Base-by-base conservation (phyloP, 1,139 yeast genomes). In the Candida dubliniensis region DNA sequence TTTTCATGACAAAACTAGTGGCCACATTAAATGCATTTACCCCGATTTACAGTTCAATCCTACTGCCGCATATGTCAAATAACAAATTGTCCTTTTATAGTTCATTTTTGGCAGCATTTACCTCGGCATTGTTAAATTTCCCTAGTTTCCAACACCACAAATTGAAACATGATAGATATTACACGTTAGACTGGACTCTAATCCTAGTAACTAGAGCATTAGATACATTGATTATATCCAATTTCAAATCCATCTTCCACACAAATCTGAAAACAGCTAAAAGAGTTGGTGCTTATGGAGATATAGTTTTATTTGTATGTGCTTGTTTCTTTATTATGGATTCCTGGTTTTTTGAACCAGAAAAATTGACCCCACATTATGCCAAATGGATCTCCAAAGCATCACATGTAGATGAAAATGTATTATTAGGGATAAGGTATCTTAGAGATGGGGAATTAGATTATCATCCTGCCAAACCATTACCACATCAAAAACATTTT, bases 311-410 rank as follows among this genome's bases (percentile, higher is more conserved):
- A 50, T 60, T 48, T 57, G 59, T 50, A 44, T 58, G 32, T 14
- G 53, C 50, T 34, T 59, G 46, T 53, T 61, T 51, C 42, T 54
- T 66, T 24, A 66, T 71, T 39, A 71, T 71, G 75, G 65, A 59
- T 48, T 46, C 63, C 26, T 71, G 76, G 76, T 66, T 68, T 45
- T 69, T 55, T 48, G 48, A 57, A 40, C 76, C 76, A 1, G 59
- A 60, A 11, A 57, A 57, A 33, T 53, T 72, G 30, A 66, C 73
- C 6, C 60, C 62, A 4, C 59, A 66, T n/a, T 72, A 72, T 49
- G 58, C 60, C 25, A 53, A 56, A 33, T 72, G 77, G 77, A 69
- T 72, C 49, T 64, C 75, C 9, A 58, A 61, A 43, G 71, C 74
- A 14, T 73, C 76, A 5, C 56, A 61, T 34, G 63, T 71, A 63